These are phyloP conservation scores for Lachancea meyersii DNA, from an alignment of 805 yeast species.

Conservation along the genomic window DNA sequence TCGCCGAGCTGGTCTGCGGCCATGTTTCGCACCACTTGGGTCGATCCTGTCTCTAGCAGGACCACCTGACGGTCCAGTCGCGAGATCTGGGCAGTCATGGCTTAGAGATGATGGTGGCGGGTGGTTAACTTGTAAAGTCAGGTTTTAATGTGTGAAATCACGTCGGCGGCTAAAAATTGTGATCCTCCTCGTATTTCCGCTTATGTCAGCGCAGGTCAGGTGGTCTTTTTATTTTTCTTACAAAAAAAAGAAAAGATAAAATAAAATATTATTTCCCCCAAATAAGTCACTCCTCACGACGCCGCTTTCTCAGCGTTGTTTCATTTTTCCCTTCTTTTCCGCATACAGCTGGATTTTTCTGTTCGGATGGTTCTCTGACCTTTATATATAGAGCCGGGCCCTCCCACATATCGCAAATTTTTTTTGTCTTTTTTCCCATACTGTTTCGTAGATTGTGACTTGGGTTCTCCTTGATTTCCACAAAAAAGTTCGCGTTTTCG, in stretches of 20 bases:
- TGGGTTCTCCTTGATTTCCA: too few species aligned
- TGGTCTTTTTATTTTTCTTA: too few species aligned
- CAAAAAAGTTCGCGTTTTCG: too few species aligned
- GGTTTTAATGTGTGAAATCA: too few species aligned
- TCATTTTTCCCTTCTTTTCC: background rate
- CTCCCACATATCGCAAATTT: conserved; percentile 2
- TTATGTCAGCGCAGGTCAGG: too few species aligned
- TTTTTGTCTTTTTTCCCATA: background rate
- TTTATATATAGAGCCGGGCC: conserved; percentile 2
- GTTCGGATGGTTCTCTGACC: background rate
- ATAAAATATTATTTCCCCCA: too few species aligned
- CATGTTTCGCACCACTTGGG: conserved; percentile 85
- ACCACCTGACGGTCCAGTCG: conserved; percentile 42
- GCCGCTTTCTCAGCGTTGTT: too few species aligned
- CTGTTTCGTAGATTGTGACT: background rate
- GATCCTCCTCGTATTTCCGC: too few species aligned
- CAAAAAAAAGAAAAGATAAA: too few species aligned
- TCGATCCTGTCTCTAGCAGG: conserved; percentile 84
- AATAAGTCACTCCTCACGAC: too few species aligned
- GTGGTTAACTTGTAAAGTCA: too few species aligned
- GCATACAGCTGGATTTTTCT: background rate
- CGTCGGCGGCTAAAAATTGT: conserved; percentile 1
- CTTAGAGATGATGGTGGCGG: background rate
- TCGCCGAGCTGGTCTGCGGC: conserved; percentile 97
- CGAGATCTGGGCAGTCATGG: conserved; percentile 35